Evolutionary conservation across 805 yeast species (phyloP).

Genomic region (Allodekkera sacchari): DNA sequence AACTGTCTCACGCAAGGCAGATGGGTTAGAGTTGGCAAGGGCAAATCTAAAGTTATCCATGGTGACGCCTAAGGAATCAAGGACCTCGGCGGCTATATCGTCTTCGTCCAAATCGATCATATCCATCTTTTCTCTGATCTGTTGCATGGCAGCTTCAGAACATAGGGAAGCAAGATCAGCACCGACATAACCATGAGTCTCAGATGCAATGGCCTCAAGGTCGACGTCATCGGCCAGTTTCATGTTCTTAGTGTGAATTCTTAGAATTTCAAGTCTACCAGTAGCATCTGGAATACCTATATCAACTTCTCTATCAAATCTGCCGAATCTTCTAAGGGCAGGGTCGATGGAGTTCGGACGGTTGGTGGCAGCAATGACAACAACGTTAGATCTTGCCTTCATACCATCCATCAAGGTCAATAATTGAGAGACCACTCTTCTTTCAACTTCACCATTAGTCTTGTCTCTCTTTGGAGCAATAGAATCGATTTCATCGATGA

Average conservation of each 20-base stretch:
- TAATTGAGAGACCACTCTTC: constrained; percentile 97
- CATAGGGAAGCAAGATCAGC: constrained; percentile 97
- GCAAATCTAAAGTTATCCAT: constrained; percentile 99
- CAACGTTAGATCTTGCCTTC: constrained; percentile 98
- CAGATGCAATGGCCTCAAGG: constrained; percentile 90
- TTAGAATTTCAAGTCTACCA: constrained; percentile 92
- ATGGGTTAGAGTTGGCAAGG: constrained; percentile 95
- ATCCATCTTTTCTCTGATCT: constrained; percentile 99
- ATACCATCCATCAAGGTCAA: constrained; percentile 99
- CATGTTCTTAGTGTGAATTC: constrained; percentile 98
- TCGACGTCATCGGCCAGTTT: constrained; percentile 92
- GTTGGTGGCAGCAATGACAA: constrained; percentile 96
- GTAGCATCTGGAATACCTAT: constrained; percentile 96
- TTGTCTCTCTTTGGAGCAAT: constrained; percentile 99
- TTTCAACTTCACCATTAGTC: constrained; percentile 99
- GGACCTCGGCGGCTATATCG: constrained; percentile 93
- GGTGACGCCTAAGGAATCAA: constrained; percentile 94
- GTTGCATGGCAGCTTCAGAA: constrained; percentile 99
- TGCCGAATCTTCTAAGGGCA: constrained; percentile 77
- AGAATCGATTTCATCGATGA: constrained; percentile 97
- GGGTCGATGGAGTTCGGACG: constrained; percentile 84
- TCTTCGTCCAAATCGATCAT: constrained; percentile 93
- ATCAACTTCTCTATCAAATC: constrained; percentile 82
- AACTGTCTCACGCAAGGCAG: constrained; percentile 98
- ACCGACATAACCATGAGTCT: constrained; percentile 99